These are phyloP conservation scores for Hypomyces perniciosus DNA, from an alignment of 2,329 filamentous ascomycete species.

Conservation along the genomic window DNA sequence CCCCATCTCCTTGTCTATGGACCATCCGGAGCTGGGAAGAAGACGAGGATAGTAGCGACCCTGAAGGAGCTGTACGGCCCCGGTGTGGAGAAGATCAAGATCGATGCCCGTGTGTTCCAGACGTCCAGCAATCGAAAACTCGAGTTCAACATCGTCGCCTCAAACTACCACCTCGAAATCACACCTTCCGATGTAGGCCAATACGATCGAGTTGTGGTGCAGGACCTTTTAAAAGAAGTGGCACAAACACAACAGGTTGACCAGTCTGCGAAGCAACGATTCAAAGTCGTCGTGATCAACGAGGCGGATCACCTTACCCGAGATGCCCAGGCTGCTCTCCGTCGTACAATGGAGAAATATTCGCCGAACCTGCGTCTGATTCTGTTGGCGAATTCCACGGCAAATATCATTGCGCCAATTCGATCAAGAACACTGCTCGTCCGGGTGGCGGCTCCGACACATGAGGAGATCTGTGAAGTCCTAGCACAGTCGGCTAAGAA, in stretches of 20 bases:
- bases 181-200: conserved; percentile 95
- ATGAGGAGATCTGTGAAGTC: conserved; percentile 76
- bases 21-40: conserved; percentile 93
- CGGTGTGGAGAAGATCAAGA: conserved; percentile 99
- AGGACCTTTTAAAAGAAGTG: conserved; percentile 94
- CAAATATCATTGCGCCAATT: conserved; percentile 98
- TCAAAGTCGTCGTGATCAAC: conserved; percentile 99
- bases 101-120: conserved; percentile 94
- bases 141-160: conserved; percentile 98
- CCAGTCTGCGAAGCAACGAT: conserved; percentile 77
- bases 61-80: conserved; percentile 92
- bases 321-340: conserved; percentile 90
- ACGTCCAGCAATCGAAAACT: conserved; percentile 94
- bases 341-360: conserved; percentile 99
- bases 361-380: conserved; percentile 90
- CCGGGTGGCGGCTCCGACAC: conserved; percentile 81
- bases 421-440: conserved; percentile 86
- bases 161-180: conserved; percentile 96
- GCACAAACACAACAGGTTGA: conserved; percentile 99
- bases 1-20: conserved; percentile 96
- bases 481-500: conserved; percentile 65
- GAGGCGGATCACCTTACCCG: conserved; percentile 91
- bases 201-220: conserved; percentile 92
- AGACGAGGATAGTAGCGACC: conserved; percentile 92
- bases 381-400: conserved; percentile 88